Conservation (phyloP, 2,329 filamentous ascomycete species). For the Paraconiothyrium sp. region DNA sequence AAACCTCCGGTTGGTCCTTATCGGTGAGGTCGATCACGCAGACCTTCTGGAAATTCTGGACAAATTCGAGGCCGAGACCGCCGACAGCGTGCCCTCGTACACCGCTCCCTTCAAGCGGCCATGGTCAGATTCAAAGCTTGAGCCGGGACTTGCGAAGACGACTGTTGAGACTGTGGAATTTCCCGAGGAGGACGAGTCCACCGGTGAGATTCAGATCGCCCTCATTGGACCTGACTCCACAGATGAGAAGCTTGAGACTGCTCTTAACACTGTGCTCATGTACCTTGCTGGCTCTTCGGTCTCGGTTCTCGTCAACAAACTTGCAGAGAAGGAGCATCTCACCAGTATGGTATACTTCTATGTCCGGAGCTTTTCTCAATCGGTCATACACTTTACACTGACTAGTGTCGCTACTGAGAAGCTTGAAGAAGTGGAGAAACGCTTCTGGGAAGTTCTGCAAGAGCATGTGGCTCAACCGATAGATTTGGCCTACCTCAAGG, state of each 20-base stretch:
- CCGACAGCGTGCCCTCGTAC: conserved; percentile 79
- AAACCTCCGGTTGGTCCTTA: conserved; percentile 91
- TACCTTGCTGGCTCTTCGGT: conserved; percentile 95
- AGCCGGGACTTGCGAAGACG: conserved; percentile 76
- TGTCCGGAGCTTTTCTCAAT: conserved; percentile 81
- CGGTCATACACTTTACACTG: conserved; percentile 85
- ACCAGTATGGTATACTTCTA: conserved; percentile 85
- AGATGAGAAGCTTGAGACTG: conserved; percentile 69
- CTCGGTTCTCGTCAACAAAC: conserved; percentile 86
- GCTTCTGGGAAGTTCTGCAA: conserved; percentile 83
- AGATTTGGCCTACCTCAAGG: conserved; percentile 88
- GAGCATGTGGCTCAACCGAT: conserved; percentile 82
- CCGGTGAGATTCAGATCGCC: conserved; percentile 84
- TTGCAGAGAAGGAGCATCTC: conserved; percentile 93
- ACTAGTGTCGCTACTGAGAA: conserved; percentile 88
- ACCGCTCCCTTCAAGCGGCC: conserved; percentile 83
- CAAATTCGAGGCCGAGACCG: conserved; percentile 85
- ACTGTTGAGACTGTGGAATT: conserved; percentile 84
- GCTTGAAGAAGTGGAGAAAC: conserved; percentile 82
- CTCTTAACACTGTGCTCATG: conserved; percentile 79
- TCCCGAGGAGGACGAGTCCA: conserved; percentile 94
- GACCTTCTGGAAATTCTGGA: conserved; percentile 84
- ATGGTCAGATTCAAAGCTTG: conserved; percentile 88
- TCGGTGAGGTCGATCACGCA: conserved; percentile 88
- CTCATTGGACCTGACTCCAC: conserved; percentile 88